Percentiles rank a stretch among this genome's conserved stretches.
Conservation (phyloP, 2,329 filamentous ascomycete genomes). For the Dactylellina drechsleri region DNA sequence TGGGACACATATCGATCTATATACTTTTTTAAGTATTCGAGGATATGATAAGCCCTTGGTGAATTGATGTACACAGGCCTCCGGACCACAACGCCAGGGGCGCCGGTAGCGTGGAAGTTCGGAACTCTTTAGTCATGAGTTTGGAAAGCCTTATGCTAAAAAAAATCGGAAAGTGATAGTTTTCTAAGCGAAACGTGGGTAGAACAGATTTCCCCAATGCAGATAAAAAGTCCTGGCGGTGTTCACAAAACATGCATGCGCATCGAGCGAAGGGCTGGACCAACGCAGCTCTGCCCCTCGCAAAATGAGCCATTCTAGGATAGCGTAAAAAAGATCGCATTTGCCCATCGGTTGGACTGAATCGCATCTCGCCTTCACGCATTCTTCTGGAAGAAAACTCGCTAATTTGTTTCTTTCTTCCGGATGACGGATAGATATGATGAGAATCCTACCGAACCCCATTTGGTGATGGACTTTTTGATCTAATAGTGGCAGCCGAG, state of each 20-base stretch:
- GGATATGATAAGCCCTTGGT: neutral
- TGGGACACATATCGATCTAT: neutral
- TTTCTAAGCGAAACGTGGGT: neutral
- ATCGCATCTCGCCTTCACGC: too few relatives aligned
- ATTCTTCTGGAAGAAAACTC: too few relatives aligned
- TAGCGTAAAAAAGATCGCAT: neutral
- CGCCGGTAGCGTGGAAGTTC: neutral
- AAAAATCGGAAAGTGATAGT: neutral
- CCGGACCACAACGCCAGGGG: neutral
- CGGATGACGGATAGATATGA: too few relatives aligned
- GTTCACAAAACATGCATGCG: neutral
- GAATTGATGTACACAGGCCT: neutral
- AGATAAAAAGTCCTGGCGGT: constrained; percentile 1
- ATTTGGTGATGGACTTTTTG: too few relatives aligned
- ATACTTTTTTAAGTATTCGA: neutral
- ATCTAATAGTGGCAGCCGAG: too few relatives aligned
- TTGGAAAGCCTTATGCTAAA: too few relatives aligned
- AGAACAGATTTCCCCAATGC: neutral
- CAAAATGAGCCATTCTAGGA: constrained; percentile 14
- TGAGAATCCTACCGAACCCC: too few relatives aligned
- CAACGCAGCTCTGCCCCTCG: constrained; percentile 1
- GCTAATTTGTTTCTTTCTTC: too few relatives aligned
- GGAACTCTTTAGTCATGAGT: too few relatives aligned
- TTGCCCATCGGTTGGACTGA: too few relatives aligned
- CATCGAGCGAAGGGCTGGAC: neutral